phyloP scores from a whole-genome alignment of 2,329 filamentous ascomycete species.

The Ceratocystis harringtonii region DNA sequence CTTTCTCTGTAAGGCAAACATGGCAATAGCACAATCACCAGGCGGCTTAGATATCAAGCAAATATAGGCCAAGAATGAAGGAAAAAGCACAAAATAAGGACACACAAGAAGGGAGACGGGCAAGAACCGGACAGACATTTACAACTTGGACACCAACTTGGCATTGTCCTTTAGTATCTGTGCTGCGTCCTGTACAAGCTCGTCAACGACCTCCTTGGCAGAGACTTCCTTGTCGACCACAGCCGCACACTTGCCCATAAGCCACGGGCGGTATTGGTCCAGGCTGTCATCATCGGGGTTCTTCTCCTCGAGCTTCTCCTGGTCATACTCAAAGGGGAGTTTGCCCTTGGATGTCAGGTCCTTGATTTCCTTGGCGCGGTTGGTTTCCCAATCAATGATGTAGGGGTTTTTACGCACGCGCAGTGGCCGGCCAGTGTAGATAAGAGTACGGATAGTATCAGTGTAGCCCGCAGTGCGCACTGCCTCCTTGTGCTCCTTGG shows the following conservation, averaged over 20 bases:
- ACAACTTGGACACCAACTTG: slow-evolving; percentile 51
- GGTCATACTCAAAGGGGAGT: slow-evolving; percentile 86
- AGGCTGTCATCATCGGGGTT: slow-evolving; percentile 69
- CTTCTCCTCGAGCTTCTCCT: slow-evolving; percentile 61
- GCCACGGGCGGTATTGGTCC: slow-evolving; percentile 77
- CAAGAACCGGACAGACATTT: slow-evolving; percentile 22
- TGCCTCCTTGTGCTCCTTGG: slow-evolving; percentile 86
- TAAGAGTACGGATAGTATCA: slow-evolving; percentile 92
- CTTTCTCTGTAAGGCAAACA: slow-evolving; percentile 5
- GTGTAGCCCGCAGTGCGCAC: slow-evolving; percentile 84
- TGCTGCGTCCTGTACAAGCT: slow-evolving; percentile 75
- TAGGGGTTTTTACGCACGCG: slow-evolving; percentile 89
- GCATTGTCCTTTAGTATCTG: slow-evolving; percentile 52
- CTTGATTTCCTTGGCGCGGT: slow-evolving; percentile 81
- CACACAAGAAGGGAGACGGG: not conserved
- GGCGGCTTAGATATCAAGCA: not conserved
- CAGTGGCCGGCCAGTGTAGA: slow-evolving; percentile 92
- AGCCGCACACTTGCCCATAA: slow-evolving; percentile 95
- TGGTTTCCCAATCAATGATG: slow-evolving; percentile 91
- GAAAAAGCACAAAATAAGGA: not conserved
- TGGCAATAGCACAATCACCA: not conserved
- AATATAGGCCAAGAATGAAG: not conserved
- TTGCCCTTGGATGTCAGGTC: slow-evolving; percentile 75
- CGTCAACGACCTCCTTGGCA: slow-evolving; percentile 84
- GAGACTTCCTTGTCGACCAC: slow-evolving; percentile 85